Evolutionary conservation across 179 eudicot genomes (phyloP), one percentile per base, ranked within the genome.

Genomic region (Pouteria campechiana): DNA sequence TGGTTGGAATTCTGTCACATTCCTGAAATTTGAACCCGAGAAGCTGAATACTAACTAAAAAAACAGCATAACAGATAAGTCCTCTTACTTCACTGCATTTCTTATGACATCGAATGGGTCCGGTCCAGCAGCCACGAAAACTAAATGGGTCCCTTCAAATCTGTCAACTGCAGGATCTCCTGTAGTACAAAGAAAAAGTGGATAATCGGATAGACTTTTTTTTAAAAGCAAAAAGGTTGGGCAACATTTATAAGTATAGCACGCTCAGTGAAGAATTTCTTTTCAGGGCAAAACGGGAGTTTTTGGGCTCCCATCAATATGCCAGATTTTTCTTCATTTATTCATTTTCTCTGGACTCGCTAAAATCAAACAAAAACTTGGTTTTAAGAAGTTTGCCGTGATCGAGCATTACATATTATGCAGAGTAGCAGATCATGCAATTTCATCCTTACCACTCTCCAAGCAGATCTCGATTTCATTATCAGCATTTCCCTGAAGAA

Each of bases 31-130:
- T n/a, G n/a, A n/a, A n/a, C n/a, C n/a, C n/a, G n/a, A n/a, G n/a
- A n/a, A n/a, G n/a, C n/a, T n/a, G n/a, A n/a, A 34, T 16, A 5
- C 14, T 12, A n/a, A 12, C 5, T 3, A 34, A 34, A n/a, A 6
- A 34, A 5, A 34, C 10, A 34, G 14, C 6, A 34, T 8, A 34
- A 8, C 9, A 34, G 14, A 34, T 5, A 34, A 34, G 10, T 3
- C 38, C 10, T 43, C 78, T 32, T 71, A 85, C 95, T 85, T 85
- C 61, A 81, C 93, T 4, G 93, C 81, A 33, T 57, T 54, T 15
- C 75, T 73, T 50, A 85, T 67, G 52, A 81, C 79, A 48, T 75
- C 73, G 51, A 78, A 85, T 0, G 95, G 95, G 54, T 85, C 81
- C 30, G 81, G 37, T 49, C 88, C 95, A 55, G 84, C 79, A 25